A percentile compares a stretch with the other conserved stretches of the same genome.
Conservation (phyloP, 169 alveolate genomes). For the Eimeria falciformis region DNA sequence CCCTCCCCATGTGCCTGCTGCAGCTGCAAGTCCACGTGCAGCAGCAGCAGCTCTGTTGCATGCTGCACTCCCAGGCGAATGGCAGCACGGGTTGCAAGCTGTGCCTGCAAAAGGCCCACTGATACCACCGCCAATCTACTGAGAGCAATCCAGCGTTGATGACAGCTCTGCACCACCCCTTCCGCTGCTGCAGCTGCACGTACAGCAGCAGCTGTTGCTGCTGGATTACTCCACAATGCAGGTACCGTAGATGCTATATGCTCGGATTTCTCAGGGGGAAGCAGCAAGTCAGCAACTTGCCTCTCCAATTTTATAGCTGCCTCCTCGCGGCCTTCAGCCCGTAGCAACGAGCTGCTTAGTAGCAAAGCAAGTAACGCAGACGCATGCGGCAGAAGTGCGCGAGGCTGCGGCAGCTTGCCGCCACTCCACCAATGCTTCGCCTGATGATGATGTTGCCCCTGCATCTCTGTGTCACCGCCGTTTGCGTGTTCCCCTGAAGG, state of each 20-base stretch:
- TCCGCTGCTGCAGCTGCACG: conserved; percentile 61
- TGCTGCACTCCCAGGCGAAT: conserved; percentile 31
- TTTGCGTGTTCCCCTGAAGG: not conserved
- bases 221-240: not conserved
- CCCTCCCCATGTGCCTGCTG: not conserved
- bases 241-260: not conserved
- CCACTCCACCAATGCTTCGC: not conserved
- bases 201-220: not conserved
- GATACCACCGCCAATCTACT: conserved; percentile 54
- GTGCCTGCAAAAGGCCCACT: conserved; percentile 35
- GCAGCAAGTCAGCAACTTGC: conserved; percentile 5
- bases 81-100: conserved; percentile 40
- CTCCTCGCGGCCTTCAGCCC: conserved; percentile 45
- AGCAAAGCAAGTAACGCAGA: conserved; percentile 49
- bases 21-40: conserved; percentile 12
- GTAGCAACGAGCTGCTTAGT: conserved; percentile 54
- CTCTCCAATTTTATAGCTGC: conserved; percentile 43
- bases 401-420: conserved; percentile 46
- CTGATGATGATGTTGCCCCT: conserved; percentile 9
- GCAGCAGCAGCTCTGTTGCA: conserved; percentile 51
- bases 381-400: conserved; percentile 42
- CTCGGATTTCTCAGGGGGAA: not conserved
- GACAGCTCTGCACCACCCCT: conserved; percentile 41
- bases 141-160: conserved; percentile 53
- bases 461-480: not conserved